Conservation (phyloP, 1,284 basidiomycete species). For the Papiliotrema nemorosa region DNA sequence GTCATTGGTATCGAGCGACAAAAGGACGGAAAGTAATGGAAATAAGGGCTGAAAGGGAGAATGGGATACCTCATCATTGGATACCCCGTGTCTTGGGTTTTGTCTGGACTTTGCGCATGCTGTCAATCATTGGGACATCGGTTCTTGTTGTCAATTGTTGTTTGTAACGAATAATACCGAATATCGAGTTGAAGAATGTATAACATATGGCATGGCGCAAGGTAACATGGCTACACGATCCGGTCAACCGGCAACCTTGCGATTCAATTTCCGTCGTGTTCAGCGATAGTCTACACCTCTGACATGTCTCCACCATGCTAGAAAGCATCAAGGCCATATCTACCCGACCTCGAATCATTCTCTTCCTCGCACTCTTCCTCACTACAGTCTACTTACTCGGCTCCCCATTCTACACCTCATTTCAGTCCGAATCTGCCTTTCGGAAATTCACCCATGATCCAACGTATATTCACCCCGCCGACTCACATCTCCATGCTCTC, state of each 20-base stretch:
- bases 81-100: too few species aligned
- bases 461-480: not conserved
- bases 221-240: too few species aligned
- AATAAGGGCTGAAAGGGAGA: not conserved
- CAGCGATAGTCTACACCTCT: not conserved
- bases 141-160: not conserved
- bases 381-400: not conserved
- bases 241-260: too few species aligned
- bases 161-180: too few species aligned
- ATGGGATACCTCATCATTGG: not conserved
- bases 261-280: too few species aligned
- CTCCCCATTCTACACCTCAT: too few species aligned
- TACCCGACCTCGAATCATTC: not conserved
- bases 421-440: too few species aligned
- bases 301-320: not conserved
- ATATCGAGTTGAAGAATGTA: too few species aligned
- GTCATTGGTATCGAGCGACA: too few species aligned
- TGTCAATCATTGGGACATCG: not conserved
- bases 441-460: too few species aligned
- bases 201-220: too few species aligned
- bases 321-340: not conserved
- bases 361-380: constrained; percentile 2
- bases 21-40: not conserved
- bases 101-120: not conserved
- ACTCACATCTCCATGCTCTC: constrained; percentile 1